Percentiles rank a stretch among this genome's conserved stretches.
These are phyloP conservation scores for Komagataella pastoris DNA, from an alignment of 805 yeast genomes.

Conservation along the genomic window DNA sequence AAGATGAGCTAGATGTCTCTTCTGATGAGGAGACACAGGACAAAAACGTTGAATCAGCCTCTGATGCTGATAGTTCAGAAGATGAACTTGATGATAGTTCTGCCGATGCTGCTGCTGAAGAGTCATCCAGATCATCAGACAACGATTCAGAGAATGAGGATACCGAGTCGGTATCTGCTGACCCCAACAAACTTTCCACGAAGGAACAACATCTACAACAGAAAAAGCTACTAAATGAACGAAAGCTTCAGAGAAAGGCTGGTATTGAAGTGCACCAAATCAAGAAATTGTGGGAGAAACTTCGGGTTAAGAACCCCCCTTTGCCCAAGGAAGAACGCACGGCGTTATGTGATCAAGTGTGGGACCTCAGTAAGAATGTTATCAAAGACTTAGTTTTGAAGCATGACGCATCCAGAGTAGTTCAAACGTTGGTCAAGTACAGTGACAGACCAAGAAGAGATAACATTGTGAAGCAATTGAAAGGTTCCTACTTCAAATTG, in stretches of 20 bases:
- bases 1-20: constrained; percentile 12
- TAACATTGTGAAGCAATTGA: constrained; percentile 49
- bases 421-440: constrained; percentile 85
- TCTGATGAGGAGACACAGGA: constrained; percentile 17
- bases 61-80: constrained; percentile 15
- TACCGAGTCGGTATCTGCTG: constrained; percentile 14
- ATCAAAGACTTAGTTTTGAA: constrained; percentile 79
- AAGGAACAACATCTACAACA: constrained; percentile 75
- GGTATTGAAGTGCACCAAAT: constrained; percentile 78
- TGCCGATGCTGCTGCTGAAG: constrained; percentile 12
- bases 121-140: neutral
- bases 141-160: constrained; percentile 11
- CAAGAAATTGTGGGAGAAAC: constrained; percentile 81
- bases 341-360: constrained; percentile 68
- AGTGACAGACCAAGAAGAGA: constrained; percentile 71
- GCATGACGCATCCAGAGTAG: constrained; percentile 94
- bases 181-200: constrained; percentile 32
- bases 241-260: constrained; percentile 80
- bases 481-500: constrained; percentile 64
- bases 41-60: constrained; percentile 14
- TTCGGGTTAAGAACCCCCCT: constrained; percentile 76
- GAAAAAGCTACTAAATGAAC: constrained; percentile 59
- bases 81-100: constrained; percentile 15
- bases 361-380: constrained; percentile 70
- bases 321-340: constrained; percentile 66